phyloP scores from a whole-genome alignment of 768 basidiomycete species.

The Suillus fuscotomentosus region DNA sequence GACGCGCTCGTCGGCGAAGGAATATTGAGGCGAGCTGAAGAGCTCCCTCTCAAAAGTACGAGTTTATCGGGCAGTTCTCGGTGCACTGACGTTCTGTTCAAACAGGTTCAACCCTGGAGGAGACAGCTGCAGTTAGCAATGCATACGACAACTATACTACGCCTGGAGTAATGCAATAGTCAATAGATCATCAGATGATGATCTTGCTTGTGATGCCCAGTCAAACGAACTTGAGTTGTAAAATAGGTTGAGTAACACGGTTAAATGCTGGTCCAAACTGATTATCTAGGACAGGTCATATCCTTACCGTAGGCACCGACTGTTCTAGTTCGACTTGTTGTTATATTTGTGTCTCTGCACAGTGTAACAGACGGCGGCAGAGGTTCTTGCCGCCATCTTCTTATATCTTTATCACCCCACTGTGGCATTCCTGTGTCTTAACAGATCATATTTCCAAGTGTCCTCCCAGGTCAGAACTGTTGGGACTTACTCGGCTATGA shows the following conservation, averaged over 20 bases:
- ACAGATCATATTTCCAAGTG: background rate
- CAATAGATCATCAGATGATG: too few relatives aligned
- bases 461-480: background rate
- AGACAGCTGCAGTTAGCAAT: too few relatives aligned
- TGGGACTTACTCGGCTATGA: background rate
- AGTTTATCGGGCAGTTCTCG: too few relatives aligned
- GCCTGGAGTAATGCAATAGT: too few relatives aligned
- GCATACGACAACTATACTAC: too few relatives aligned
- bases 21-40: too few relatives aligned
- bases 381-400: background rate
- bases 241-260: background rate
- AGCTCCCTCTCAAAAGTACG: too few relatives aligned
- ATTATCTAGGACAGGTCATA: background rate
- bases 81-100: too few relatives aligned
- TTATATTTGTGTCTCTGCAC: background rate
- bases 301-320: too few relatives aligned
- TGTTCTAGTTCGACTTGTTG: background rate
- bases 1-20: too few relatives aligned
- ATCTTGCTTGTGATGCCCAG: background rate
- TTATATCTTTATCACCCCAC: background rate
- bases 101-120: too few relatives aligned
- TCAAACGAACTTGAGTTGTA: background rate
- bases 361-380: background rate
- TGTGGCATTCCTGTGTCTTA: background rate
- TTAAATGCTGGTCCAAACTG: background rate